Conservation (phyloP, 371 early-diverging fungal species). For the Smittium culicis region DNA sequence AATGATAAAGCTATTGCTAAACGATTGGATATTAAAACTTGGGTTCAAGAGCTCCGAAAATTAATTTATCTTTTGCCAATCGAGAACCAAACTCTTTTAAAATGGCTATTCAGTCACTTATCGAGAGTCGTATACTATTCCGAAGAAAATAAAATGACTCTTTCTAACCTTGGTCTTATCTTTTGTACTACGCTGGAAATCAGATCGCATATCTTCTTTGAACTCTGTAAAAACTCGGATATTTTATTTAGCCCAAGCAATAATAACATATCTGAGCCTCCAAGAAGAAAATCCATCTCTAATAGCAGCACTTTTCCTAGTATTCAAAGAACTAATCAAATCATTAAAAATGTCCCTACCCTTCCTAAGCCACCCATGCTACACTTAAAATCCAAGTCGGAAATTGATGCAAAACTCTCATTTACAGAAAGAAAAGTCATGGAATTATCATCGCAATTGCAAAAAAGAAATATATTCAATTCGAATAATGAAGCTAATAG, state of each 20-base stretch:
- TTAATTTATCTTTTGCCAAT: conserved; percentile 48
- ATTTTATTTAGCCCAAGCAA: background rate
- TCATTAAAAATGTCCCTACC: background rate
- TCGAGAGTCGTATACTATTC: conserved; percentile 65
- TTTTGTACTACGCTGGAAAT: conserved; percentile 57
- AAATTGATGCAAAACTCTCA: background rate
- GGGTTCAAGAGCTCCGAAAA: conserved; percentile 53
- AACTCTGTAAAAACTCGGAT: conserved; percentile 7
- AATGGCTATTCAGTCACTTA: conserved; percentile 57
- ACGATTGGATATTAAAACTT: conserved; percentile 56
- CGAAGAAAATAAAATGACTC: conserved; percentile 71
- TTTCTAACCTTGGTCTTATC: conserved; percentile 67
- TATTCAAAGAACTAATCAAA: background rate
- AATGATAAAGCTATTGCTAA: background rate
- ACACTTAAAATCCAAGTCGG: background rate
- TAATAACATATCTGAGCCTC: background rate
- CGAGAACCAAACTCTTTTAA: conserved; percentile 49
- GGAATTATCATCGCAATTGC: background rate
- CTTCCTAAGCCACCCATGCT: background rate
- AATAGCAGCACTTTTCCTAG: background rate
- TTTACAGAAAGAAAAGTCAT: background rate
- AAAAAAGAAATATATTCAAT: background rate
- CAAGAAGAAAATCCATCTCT: background rate
- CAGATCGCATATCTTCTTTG: conserved; percentile 6
- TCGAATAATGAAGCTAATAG: background rate